Percentiles rank a stretch among this genome's conserved stretches.
Conservation (phyloP, 2,329 filamentous ascomycete genomes). For the Penicillium sp. region DNA sequence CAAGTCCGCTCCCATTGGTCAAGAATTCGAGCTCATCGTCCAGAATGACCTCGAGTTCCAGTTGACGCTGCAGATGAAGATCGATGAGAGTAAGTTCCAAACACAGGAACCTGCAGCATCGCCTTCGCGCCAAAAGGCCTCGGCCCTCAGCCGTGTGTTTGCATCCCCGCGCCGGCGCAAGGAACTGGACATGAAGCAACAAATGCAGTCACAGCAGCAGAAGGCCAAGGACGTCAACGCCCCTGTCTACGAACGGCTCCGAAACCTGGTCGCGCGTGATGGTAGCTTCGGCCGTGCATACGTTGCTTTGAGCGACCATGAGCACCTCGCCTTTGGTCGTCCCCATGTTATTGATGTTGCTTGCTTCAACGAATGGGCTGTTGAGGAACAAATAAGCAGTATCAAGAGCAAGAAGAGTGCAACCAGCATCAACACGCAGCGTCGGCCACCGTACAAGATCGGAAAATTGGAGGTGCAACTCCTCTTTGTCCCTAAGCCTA, state of each 20-base stretch:
- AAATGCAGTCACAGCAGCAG: slow-evolving; percentile 75
- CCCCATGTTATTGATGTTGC: slow-evolving; percentile 84
- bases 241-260: slow-evolving; percentile 73
- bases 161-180: slow-evolving; percentile 95
- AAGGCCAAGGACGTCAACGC: slow-evolving; percentile 59
- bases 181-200: slow-evolving; percentile 80
- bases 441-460: slow-evolving; percentile 87
- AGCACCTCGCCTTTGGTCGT: slow-evolving; percentile 80
- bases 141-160: slow-evolving; percentile 86
- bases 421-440: slow-evolving; percentile 54
- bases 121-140: slow-evolving; percentile 72
- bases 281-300: slow-evolving; percentile 94
- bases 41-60: slow-evolving; percentile 98
- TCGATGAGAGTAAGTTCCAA: slow-evolving; percentile 71
- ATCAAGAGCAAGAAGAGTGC: slow-evolving; percentile 89
- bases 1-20: slow-evolving; percentile 87
- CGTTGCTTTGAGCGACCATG: slow-evolving; percentile 88
- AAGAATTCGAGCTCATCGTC: slow-evolving; percentile 97
- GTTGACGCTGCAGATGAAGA: slow-evolving; percentile 90
- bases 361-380: slow-evolving; percentile 98
- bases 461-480: slow-evolving; percentile 92
- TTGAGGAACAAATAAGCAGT: slow-evolving; percentile 78
- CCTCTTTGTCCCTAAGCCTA: slow-evolving; percentile 89
- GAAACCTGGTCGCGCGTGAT: slow-evolving; percentile 80
- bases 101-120: slow-evolving; percentile 45